Base-by-base conservation (phyloP, 371 early-diverging fungal genomes). In the Circinella minor region DNA sequence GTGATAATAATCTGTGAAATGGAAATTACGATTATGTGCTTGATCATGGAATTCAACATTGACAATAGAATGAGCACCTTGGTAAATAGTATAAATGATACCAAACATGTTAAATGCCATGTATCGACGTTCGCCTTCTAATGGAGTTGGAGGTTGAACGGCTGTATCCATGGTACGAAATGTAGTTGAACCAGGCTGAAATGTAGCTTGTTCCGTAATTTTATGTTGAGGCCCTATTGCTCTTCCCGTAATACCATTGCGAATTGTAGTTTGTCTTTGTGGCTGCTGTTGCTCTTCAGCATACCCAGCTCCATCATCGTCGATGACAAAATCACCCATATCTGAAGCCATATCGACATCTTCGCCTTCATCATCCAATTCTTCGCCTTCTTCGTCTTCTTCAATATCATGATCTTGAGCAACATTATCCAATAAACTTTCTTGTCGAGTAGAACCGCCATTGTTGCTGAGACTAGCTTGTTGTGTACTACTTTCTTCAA, bases 11-110 rank as follows among this genome's bases (percentile, higher is more conserved):
- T 98, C 96, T 2, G 90, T 87, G 63, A 98, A 95, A 69, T 93
- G 91, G 64, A 93, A 90, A 66, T 93, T 91, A 34, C 94, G 86
- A 61, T 89, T 81, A 18, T 83, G 67, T 7, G 92, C 80, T 70
- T 93, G 89, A 82, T 98, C 96, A 73, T 95, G 93, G 67, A 93
- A 96, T 60, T 93, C 93, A 4, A 97, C 92, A 69, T 93, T 90
- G 46, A 97, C 77, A 4, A 92, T 89, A 4, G 89, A 86, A 73
- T 92, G 89, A 0, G 87, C 78, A 8, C 82, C 89, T 69, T 94
- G 91, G 43, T 84, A 84, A 47, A 95, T 87, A 8, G 92, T 83
- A 18, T 88, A 85, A n/a, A 97, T 88, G 5, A 86, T 78, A 13
- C 97, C 97, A 39, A 92, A 68, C 73, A 94, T 76, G 69, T 95